Conservation (phyloP, 108 stramenopile species). For the Poteriospumella lacustris region DNA sequence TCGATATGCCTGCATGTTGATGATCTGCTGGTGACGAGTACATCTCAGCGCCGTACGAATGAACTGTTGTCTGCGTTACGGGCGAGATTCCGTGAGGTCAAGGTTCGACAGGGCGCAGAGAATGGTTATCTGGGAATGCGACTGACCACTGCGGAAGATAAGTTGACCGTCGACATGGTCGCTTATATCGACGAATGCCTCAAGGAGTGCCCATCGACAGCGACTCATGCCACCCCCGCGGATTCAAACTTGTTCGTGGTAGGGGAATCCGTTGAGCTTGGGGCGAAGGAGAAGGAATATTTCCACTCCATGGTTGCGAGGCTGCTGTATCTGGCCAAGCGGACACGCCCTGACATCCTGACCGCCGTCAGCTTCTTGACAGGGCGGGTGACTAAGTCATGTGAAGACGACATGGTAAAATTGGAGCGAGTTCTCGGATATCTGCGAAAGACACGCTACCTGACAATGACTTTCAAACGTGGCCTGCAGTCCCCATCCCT, state of each 20-base stretch:
- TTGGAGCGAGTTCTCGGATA: constrained; percentile 3
- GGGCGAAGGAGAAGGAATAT: not conserved
- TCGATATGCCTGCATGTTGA: constrained; percentile 12
- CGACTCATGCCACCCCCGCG: not conserved
- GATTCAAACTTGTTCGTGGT: not conserved
- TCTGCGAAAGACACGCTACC: not conserved
- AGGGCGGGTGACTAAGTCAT: not conserved
- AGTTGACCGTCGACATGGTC: not conserved
- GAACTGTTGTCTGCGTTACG: not conserved
- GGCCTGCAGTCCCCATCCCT: not conserved
- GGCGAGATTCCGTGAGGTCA: not conserved
- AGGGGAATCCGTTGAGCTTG: not conserved
- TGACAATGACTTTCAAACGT: not conserved
- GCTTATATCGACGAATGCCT: not conserved
- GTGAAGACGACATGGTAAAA: constrained; percentile 8
- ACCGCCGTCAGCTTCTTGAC: not conserved
- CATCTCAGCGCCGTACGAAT: not conserved
- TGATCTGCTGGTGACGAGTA: not conserved
- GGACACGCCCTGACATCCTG: not conserved
- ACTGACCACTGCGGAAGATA: not conserved
- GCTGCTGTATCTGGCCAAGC: constrained; percentile 3
- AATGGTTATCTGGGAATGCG: constrained; percentile 1
- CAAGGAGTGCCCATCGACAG: not conserved
- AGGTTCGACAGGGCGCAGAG: not conserved
- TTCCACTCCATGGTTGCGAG: constrained; percentile 11